Evolutionary conservation across 2,329 filamentous ascomycete genomes (phyloP).

Genomic region (Fusarium sp.): DNA sequence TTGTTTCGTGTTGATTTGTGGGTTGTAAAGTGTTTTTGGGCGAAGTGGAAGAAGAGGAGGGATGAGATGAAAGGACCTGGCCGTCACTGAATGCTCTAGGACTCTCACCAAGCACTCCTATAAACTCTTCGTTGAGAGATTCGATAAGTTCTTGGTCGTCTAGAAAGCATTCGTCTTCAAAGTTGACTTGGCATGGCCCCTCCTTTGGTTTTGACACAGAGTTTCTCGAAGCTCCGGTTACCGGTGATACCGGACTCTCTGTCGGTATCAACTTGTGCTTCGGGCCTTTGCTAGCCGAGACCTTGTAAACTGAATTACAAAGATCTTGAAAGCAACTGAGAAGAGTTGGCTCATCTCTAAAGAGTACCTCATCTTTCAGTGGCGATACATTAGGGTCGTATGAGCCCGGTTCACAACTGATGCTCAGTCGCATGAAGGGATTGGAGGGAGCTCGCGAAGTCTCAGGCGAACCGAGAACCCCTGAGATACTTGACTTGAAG

Average conservation of each 20-base stretch:
- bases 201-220: neutral
- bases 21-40: slow-evolving; percentile 2
- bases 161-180: neutral
- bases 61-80: neutral
- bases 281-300: neutral
- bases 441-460: slow-evolving; percentile 52
- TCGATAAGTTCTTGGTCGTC: slow-evolving; percentile 21
- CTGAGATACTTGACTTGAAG: slow-evolving; percentile 61
- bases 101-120: slow-evolving; percentile 8
- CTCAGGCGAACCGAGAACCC: slow-evolving; percentile 37
- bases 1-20: neutral
- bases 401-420: slow-evolving; percentile 66
- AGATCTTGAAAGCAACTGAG: slow-evolving; percentile 58
- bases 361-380: slow-evolving; percentile 76
- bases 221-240: neutral
- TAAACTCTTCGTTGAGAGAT: slow-evolving; percentile 18
- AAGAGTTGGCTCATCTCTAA: slow-evolving; percentile 62
- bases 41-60: neutral
- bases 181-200: neutral
- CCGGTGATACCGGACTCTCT: neutral
- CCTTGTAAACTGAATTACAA: slow-evolving; percentile 53
- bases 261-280: neutral
- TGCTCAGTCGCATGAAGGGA: slow-evolving; percentile 70
- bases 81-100: neutral
- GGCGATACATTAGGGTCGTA: slow-evolving; percentile 80